phyloP scores from a whole-genome alignment of 2,329 filamentous ascomycete species.

The Calonectria crousiana region DNA sequence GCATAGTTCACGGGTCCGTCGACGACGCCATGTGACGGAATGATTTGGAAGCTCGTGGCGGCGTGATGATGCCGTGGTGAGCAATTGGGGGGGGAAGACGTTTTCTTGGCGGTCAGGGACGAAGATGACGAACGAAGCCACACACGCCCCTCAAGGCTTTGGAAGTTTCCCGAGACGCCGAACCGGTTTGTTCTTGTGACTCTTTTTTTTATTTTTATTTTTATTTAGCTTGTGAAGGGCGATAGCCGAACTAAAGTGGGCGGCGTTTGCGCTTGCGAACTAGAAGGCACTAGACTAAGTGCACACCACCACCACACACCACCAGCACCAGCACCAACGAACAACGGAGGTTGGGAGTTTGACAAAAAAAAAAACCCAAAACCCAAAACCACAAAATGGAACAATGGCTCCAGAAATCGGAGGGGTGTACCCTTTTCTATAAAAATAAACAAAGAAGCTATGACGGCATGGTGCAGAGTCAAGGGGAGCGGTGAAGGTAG shows the following conservation, averaged over 20 bases:
- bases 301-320: neutral
- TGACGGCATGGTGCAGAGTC: neutral
- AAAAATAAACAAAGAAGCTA: neutral
- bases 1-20: neutral
- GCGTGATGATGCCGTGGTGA: too few relatives aligned
- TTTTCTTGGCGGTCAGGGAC: neutral
- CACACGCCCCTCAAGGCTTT: neutral
- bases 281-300: neutral
- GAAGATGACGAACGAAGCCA: neutral
- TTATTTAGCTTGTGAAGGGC: neutral
- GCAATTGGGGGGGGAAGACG: too few relatives aligned
- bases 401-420: neutral
- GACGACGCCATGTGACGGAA: conserved; percentile 10
- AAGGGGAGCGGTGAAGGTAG: neutral
- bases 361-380: neutral
- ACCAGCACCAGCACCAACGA: neutral
- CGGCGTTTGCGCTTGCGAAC: neutral
- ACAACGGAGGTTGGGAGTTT: neutral
- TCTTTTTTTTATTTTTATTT: neutral
- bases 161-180: neutral
- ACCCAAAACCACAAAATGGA: too few relatives aligned
- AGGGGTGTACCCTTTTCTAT: neutral
- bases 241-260: neutral
- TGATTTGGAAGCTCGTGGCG: neutral
- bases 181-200: neutral